Evolutionary conservation across 768 basidiomycete genomes (phyloP), one percentile per base, ranked within the genome.

Genomic region (Tylopilus plumbeoviolaceoides): DNA sequence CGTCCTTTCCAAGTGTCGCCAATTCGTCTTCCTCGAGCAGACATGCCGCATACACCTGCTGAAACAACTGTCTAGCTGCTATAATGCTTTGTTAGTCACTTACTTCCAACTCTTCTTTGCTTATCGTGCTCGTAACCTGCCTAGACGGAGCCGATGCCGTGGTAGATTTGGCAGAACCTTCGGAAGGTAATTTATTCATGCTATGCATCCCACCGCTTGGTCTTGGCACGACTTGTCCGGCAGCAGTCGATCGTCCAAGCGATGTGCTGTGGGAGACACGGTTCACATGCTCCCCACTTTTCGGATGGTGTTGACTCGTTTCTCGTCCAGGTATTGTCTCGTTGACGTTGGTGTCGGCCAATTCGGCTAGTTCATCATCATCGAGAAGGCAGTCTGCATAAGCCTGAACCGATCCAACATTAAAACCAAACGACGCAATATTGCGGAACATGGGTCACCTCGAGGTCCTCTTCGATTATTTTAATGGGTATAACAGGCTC

Each of bases 321-420:
- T 51, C 48, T 40, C 27, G 53, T 18, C 4, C 20, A 27, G 52
- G 55, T 9, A 33, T 1, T 10, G 15, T n/a, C 20, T n/a, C 23
- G 10, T 46, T 27, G 6, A 40, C 28, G 43, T 35, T 56, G 25
- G 48, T 33, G 17, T 45, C 44, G 44, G 30, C 38, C 12, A 72
- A 44, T 17, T 66, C 47, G 17, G 44, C 68, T 6, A 72, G 61
- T 31, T 72, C 73, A 28, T 67, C 64, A 11, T 72, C 70, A 54
- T 67, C 64, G 31, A 74, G 41, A 8, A 74, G 50, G 44, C 73
- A 71, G 44, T 70, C 70, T 17, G 66, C 70, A 56, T 74, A 76
- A 21, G 59, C 62, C 57, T 65, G 48, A 7, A 46, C 44, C 20
- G 53, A 21, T 36, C 28, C 28, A 23, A 38, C 23, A 51, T 63